Base-by-base conservation (phyloP, 1,284 basidiomycete genomes). In the Earliella scabrosa region DNA sequence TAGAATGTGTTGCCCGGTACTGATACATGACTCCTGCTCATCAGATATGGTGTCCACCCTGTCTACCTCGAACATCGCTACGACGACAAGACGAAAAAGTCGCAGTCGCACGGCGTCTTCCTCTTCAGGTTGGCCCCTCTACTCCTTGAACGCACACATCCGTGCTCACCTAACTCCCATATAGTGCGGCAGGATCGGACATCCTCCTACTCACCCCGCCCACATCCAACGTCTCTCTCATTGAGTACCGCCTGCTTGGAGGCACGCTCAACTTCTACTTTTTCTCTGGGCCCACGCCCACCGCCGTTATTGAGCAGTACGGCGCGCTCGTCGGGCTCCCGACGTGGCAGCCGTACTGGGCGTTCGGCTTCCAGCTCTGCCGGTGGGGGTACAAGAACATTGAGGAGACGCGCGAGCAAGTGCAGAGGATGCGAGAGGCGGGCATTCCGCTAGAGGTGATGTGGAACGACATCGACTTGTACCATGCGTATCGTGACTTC, bases 401-500 rank as follows among this genome's bases (percentile, higher is more conserved):
- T 27, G 66, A 51, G 43, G 70, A 63, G 78, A 84, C 9, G 74
- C 69, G 52, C 11, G 77, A 79, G 49, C 66, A 67, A 45, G 85
- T 88, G 2, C 68, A 71, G 41, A 77, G 69, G 14, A 90, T 89
- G 87, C 77, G 82, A 4, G 79, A 76, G 20, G 85, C 86, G 0
- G 74, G 81, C 56, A 81, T 89, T 52, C 87, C 87, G 40, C 75
- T 88, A 1, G 87, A 89, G 79, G 82, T 82, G 35, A 86, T 86
- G 77, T 91, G 89, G 90, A 90, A 87, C 64, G 89, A 91, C 60
- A 90, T 91, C 54, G 89, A 92, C 68, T 61, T 89, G 50, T 89
- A 87, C 63, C 82, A 88, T 60, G 79, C 82, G 20, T 75, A 79
- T 47, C 79, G 88, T 5, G 87, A 88, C 69, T 90, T 91, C 62